Evolutionary conservation across 495 filamentous ascomycete species (phyloP), one percentile per base, ranked within the genome.

Genomic region (Hyphodiscus hymeniophilus): DNA sequence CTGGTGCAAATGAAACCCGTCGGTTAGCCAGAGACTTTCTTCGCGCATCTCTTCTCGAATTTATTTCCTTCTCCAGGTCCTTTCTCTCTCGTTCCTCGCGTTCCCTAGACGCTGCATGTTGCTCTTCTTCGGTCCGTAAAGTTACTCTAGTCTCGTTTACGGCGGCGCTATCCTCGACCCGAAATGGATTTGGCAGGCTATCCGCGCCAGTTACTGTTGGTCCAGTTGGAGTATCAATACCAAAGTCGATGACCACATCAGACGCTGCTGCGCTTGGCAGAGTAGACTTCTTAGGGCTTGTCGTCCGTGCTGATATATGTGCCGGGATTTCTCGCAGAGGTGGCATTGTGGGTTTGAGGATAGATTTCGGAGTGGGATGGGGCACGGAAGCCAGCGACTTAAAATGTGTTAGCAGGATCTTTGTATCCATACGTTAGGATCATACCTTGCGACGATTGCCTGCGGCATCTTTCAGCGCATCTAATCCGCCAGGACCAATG

Each of bases 1-100:
- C 92, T 1, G 92, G 92, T 4, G 92, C 92, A 60, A 99, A 99
- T 0, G 91, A 96, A 32, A 99, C 92, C 48, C 92, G 80, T 57
- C 94, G 85, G 64, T 92, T 91, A 26, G 87, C 89, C 51, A 95
- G 76, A 1, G 90, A 96, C 58, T 95, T 96, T 34, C 92, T 76
- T 39, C 94, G 80, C 24, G 87, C 89, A 48, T 92, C 92, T 47
- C 88, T 72, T 24, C 84, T 75, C 45, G 87, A 80, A 22, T 82
- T 71, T 45, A 87, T 75, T 43, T 82, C 79, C 42, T 81, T 81
- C 61, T 87, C 81, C 11, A 82, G 58, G 50, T 80, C 68, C 6
- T 68, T 70, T 47, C 77, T 71, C 60, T 89, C 83, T 54, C 77
- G 77, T 52, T 87, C 83, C 51, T 89, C 84, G 8, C 80, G 74